These are phyloP conservation scores for Colletotrichum sp. DNA, from an alignment of 2,329 filamentous ascomycete genomes.

Conservation along the genomic window DNA sequence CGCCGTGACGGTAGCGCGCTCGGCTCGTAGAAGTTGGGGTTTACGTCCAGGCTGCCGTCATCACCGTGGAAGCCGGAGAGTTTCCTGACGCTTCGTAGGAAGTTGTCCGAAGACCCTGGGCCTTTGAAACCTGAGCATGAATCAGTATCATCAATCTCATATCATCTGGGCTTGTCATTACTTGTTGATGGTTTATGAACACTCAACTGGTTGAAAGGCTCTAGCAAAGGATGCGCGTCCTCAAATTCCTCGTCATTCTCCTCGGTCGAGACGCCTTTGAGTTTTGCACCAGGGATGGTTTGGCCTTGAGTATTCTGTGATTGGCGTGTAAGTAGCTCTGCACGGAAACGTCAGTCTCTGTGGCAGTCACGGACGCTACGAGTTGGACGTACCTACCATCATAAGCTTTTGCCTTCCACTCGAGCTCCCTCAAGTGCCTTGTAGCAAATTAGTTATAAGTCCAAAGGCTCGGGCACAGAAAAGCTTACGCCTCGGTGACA, in stretches of 20 bases:
- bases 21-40: slow-evolving; percentile 37
- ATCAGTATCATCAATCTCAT: neutral
- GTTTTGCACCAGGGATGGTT: neutral
- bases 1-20: slow-evolving; percentile 36
- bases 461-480: no score
- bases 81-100: slow-evolving; percentile 39
- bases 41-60: slow-evolving; percentile 34
- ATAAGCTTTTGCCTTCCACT: slow-evolving; percentile 15
- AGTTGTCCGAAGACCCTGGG: slow-evolving; percentile 41
- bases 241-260: slow-evolving; percentile 34
- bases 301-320: neutral
- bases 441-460: neutral
- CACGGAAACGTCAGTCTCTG: neutral
- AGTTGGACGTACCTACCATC: neutral
- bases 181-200: slow-evolving; percentile 35
- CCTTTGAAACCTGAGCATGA: slow-evolving; percentile 34
- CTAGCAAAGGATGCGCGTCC: slow-evolving; percentile 35
- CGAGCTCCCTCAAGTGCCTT: slow-evolving; percentile 4
- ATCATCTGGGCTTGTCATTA: neutral
- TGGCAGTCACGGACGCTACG: fast-evolving
- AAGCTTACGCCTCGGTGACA: slow-evolving; percentile 35
- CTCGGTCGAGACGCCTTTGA: slow-evolving; percentile 7
- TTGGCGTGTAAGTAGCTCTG: neutral
- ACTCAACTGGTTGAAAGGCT: slow-evolving; percentile 38
- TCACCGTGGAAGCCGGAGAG: slow-evolving; percentile 37